Base-by-base conservation (phyloP, 306 rosid species). In the Lablab purpureus region DNA sequence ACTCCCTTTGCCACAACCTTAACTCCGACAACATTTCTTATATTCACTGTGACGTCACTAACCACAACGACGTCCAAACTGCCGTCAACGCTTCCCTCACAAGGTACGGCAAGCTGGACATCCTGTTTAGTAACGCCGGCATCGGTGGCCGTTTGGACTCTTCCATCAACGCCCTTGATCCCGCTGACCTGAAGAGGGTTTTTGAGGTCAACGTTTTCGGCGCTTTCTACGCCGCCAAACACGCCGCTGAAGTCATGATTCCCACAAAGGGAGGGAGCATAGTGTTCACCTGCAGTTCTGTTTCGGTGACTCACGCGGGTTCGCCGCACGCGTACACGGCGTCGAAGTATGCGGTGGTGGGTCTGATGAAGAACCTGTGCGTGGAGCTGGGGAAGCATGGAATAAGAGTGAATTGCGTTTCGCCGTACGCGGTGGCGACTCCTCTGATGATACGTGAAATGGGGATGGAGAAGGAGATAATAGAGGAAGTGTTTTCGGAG, bases 341-440 rank as follows among this genome's bases (percentile, higher is more conserved):
- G 30, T 88, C 96, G 13, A 89, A 91, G 89, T 81, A 87, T 5
- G 93, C 92, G 3, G 73, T 89, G 73, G 87, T 89, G 72, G 96
- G 96, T 10, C 80, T 91, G 12, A 84, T 69, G 17, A 88, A 82
- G 84, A 91, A 85, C 62, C 28, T 87, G 43, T 80, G 87, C 6
- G 93, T 89, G 45, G 93, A 91, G 36, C 34, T 91, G 65, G 96
- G 96, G n/a, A 75, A 70, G 65, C 81, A 77, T 27, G 91, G 91
- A 18, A 87, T 91, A 1, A 82, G 91, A 70, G 93, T 91, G 5
- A 91, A 91, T 8, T 87, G 90, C 17, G n/a, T 91, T 2, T 88
- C 96, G 36, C 92, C 92, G 0, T 70, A 76, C 11, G 92, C 81
- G 15, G 81, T 89, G 19, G 87, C 83, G 2, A 87, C 91, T 4